phyloP scores from a whole-genome alignment of 495 filamentous ascomycete genomes.

The Aspergillus nanangensis region DNA sequence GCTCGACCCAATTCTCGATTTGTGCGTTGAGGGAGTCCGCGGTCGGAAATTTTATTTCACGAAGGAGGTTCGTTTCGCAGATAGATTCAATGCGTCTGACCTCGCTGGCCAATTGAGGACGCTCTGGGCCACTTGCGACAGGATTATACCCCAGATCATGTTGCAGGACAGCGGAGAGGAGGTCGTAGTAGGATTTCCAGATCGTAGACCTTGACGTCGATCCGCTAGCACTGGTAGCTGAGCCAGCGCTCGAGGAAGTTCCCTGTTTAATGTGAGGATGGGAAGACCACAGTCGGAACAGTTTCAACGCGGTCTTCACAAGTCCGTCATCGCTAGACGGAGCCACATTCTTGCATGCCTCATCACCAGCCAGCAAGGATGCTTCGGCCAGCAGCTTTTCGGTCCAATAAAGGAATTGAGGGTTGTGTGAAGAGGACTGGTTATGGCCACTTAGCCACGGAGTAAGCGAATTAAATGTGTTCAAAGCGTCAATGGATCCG shows the following conservation, averaged over 20 bases:
- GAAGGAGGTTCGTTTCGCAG: constrained; percentile 68
- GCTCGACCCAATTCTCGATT: constrained; percentile 76
- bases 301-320: constrained; percentile 31
- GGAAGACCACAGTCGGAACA: constrained; percentile 38
- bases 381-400: constrained; percentile 70
- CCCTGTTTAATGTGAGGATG: constrained; percentile 34
- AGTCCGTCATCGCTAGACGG: constrained; percentile 20
- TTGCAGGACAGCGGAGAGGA: constrained; percentile 57
- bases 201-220: constrained; percentile 31
- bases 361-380: constrained; percentile 59
- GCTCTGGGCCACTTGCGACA: constrained; percentile 33
- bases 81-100: constrained; percentile 67
- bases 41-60: constrained; percentile 75
- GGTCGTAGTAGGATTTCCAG: constrained; percentile 78
- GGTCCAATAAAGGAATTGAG: constrained; percentile 68
- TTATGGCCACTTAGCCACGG: constrained; percentile 48
- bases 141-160: constrained; percentile 29
- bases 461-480: constrained; percentile 58
- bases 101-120: constrained; percentile 64
- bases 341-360: constrained; percentile 36
- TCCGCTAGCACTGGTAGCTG: constrained; percentile 13
- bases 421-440: constrained; percentile 23
- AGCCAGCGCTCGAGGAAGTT: constrained; percentile 39
- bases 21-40: constrained; percentile 69
- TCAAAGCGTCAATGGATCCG: constrained; percentile 51